Base-by-base conservation (phyloP, 441 rosid genomes). In the Populus hybrid region DNA sequence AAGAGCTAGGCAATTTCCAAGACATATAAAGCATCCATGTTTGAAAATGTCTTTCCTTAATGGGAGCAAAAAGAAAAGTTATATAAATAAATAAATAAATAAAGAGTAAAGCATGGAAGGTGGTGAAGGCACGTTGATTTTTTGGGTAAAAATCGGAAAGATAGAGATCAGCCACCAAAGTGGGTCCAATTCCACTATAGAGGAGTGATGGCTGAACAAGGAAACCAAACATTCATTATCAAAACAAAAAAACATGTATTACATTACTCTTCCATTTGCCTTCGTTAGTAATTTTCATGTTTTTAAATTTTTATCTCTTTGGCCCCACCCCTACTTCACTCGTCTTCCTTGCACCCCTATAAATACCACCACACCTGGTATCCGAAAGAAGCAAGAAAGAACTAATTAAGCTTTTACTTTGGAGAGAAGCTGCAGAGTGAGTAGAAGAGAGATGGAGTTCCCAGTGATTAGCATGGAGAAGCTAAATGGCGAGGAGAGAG, bases 391-490 rank as follows among this genome's bases (percentile, higher is more conserved):
- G 76, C 24, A 30, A 40, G 50, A 40, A 40, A 40, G 5, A 40
- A 40, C 21, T 1, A 6, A 67, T 5, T 0, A 23, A 65, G 5
- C 21, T 67, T 14, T 1, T 16, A 20, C 38, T 30, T 21, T 6
- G 32, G 38, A 61, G 46, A 75, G 59, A 4, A 11, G 23, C 68
- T 12, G 54, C 2, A 64, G 69, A 69, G 10, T 14, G 18, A 69
- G 21, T 8, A 3, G 21, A 24, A n/a, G 64, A 72, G 72, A 83
- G 23, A 94, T 94, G 97, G 95, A 85, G 77, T 91, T 92, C 78
- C 98, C 97, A 5, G 84, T 93, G 23, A 92, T 95, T 78, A 85
- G 82, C 89, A 67, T 93, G 82, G 92, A 80, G 84, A 90, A 87
- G 73, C 85, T 95, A 36, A 83, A 86, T 50, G 97, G 97, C 65